Evolutionary conservation across 2,329 filamentous ascomycete genomes (phyloP), one percentile per base, ranked within the genome.

Genomic region (Ilyonectria mors-panacis): DNA sequence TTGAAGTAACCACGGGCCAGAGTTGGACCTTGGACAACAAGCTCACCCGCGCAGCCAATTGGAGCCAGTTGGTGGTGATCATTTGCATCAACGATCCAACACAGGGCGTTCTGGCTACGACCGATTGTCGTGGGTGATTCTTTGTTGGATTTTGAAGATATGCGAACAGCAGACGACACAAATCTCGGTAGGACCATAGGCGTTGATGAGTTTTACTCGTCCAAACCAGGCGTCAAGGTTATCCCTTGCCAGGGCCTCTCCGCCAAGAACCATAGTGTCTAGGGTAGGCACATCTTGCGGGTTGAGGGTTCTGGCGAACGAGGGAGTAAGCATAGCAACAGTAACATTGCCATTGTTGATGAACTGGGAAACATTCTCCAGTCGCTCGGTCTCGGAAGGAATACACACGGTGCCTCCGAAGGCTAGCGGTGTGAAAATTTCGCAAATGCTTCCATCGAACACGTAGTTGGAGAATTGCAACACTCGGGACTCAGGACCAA

Each of bases 1-100:
- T 85, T 83, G 19, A 86, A 75, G 63, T 88, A 88, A 37, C 85
- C 85, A 30, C 82, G 78, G 19, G 82, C 84, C 10, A 88, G 21
- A 30, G 45, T 58, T 5, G 85, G 85, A 1, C 63, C 66, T 30
- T 72, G 58, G 48, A 72, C 55, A 2, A 66, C 56, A 6, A 72
- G 30, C 58, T 72, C 70, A 6, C 70, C 68, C 7, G 67, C 12
- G 10, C 53, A 61, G 5, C 70, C 70, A 13, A 67, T 13, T 12
- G 70, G 70, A 1, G 65, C 65, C 5, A 66, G 47, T 17, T 59
- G 19, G 19, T 50, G 17, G 12, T 35, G 28, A 37, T 71, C 37
- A 8, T 54, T 13, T 2, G 61, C 33, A n/a, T 71, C 58, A 13
- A 69, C 63, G 6, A 69, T 53, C 59, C 64, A 66, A 13, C 35